Evolutionary conservation across 306 rosid genomes (phyloP), one percentile per base, ranked within the genome.

Genomic region (Prosopis cineraria): DNA sequence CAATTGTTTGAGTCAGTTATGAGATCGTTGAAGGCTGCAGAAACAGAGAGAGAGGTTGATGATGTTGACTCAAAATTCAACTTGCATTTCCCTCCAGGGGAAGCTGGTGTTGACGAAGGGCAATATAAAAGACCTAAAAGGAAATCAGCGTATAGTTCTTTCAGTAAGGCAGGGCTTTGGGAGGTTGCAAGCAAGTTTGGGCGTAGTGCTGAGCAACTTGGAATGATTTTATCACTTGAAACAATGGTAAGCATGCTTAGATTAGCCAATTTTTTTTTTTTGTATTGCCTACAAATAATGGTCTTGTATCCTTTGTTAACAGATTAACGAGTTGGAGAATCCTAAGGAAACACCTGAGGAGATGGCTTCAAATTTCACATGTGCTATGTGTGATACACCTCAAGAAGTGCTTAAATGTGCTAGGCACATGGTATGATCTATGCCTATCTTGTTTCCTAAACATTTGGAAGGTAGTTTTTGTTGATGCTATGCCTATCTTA

Each of bases 61-160:
- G 99, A 95, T 77, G 99, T 95, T 81, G 99, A 95, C 88, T 89
- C 94, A 31, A 95, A 93, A 84, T 95, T 95, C 82, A 95, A 95
- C 88, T 78, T 95, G 84, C 99, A 95, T 88, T 95, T 95, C 75
- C 99, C 99, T 24, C 83, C 97, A 3, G 98, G 99, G 68, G 99
- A 95, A 87, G 90, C 79, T 78, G 93, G 93, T 82, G 94, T 84
- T 73, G 99, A 95, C 84, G 99, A 93, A 85, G 98, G 99, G 47
- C 92, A 95, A 68, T 95, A 76, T 86, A 95, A 93, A 87, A 91
- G 98, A 85, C 99, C 99, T 22, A 91, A 88, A 74, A 85, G 98
- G 90, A 95, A 86, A 80, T 95, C 99, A 50, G 70, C 81, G 66
- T 95, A 93, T 79, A 87, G 93, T 76, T 29, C 78, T 52, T 93